Evolutionary conservation across 2,329 filamentous ascomycete species (phyloP), one percentile per base, ranked within the genome.

Genomic region (Clonostachys sp.): DNA sequence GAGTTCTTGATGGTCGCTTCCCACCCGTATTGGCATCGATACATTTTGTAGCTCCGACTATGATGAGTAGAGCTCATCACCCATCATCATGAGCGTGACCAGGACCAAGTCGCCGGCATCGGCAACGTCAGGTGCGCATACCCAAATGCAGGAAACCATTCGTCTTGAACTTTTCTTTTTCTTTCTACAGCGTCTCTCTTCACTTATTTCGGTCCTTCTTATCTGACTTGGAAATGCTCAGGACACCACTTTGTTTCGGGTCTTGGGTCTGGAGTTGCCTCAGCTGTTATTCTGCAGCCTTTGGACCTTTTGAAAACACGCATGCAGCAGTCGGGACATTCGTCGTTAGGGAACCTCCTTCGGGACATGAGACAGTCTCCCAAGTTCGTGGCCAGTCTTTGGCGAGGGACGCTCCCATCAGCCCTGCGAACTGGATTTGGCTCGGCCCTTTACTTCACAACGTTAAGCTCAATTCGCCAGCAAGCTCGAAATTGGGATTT

Each of bases 291-390:
- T 47, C 81, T 99, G 14, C 94, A 99, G 67, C 94, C 94, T 24
- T 87, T 94, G 60, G 94, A 99, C 69, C 84, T 99, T 5, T 83
- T 99, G 63, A 99, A 99, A 70, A 99, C 94, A 33, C 86, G 94
- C 42, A 85, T 97, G 39, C 94, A 99, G 64, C 94, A 97, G 67
- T 89, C 89, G 34, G 83, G 83, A 44, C 77, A 80, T 41, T 79
- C 81, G 54, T 83, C 89, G 3, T 80, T 97, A 48, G 49, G 55
- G 8, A 52, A 54, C 16, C 59, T 53, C 24, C 50, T 65, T 42
- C 56, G 52, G 35, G 62, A 66, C 16, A 43, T 68, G 45, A 83
- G 80, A 18, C 80, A 80, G 2, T 72, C 82, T 10, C 84, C 87
- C 5, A 71, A 72, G 50, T 61, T 72, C 20, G 72, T 95, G 52